Conservation (phyloP, 768 basidiomycete genomes). For the Pulveroboletus sp. region DNA sequence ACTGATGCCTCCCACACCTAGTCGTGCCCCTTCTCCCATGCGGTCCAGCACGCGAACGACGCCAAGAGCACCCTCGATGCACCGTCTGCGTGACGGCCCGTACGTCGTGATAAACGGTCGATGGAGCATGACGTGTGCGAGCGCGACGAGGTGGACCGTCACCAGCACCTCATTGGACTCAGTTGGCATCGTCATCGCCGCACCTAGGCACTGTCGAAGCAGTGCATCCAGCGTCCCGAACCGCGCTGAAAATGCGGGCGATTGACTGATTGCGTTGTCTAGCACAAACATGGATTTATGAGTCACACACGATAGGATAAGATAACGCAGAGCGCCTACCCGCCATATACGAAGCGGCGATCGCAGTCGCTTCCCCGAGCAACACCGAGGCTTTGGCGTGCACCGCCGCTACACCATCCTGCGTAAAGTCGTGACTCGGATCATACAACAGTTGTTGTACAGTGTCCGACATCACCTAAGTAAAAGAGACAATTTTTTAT, state of each 20-base stretch:
- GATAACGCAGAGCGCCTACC: slow-evolving; percentile 20
- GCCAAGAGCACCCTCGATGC: slow-evolving; percentile 14
- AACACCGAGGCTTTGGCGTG: slow-evolving; percentile 33
- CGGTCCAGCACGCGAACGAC: slow-evolving; percentile 16
- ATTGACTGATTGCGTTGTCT: slow-evolving; percentile 44
- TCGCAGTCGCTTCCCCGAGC: slow-evolving; percentile 32
- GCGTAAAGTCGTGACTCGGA: slow-evolving; percentile 7
- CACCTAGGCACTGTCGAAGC: slow-evolving; percentile 32
- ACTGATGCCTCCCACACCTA: slow-evolving; percentile 5
- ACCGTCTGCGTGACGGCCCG: slow-evolving; percentile 11
- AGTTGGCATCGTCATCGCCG: slow-evolving; percentile 7
- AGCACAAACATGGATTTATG: neutral
- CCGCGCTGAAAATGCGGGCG: slow-evolving; percentile 39
- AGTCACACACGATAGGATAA: neutral
- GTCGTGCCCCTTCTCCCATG: slow-evolving; percentile 1
- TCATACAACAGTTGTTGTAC: slow-evolving; percentile 16
- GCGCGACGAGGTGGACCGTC: slow-evolving; percentile 20
- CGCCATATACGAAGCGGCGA: slow-evolving; percentile 26
- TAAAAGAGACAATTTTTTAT: too few relatives aligned
- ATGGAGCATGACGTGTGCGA: slow-evolving; percentile 26
- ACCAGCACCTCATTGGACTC: slow-evolving; percentile 5
- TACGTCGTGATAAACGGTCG: slow-evolving; percentile 16
- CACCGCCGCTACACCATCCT: slow-evolving; percentile 9
- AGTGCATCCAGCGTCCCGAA: slow-evolving; percentile 47
- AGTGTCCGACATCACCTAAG: slow-evolving; percentile 11